A percentile compares a stretch with the other conserved stretches of the same genome.
Evolutionary conservation across 768 basidiomycete genomes (phyloP).

Genomic region (Rhizopogon rudus): DNA sequence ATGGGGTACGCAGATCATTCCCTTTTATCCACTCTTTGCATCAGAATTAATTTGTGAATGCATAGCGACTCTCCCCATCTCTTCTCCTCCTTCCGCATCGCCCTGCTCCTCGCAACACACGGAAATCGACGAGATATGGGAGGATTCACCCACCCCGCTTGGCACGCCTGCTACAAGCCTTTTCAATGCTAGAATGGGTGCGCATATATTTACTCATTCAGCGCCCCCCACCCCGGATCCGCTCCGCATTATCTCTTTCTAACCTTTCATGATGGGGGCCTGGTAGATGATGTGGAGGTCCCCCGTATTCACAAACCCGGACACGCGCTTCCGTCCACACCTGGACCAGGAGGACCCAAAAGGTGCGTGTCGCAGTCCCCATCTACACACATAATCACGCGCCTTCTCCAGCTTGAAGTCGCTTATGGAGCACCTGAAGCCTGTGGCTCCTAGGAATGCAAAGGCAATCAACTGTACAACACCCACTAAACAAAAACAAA

Average conservation of each 20-base stretch:
- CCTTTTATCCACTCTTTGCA: background rate
- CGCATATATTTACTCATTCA: background rate
- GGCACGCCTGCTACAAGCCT: conserved; percentile 38
- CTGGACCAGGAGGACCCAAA: too few relatives aligned
- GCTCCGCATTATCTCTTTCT: background rate
- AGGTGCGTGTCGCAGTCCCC: background rate
- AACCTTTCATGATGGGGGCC: background rate
- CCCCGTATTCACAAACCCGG: conserved; percentile 49
- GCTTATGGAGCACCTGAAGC: background rate
- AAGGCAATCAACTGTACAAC: background rate
- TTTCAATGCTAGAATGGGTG: conserved; percentile 48
- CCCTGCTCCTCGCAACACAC: conserved; percentile 33
- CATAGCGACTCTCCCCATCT: conserved; percentile 32
- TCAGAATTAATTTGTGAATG: conserved; percentile 28
- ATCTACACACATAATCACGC: background rate
- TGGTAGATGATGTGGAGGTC: conserved; percentile 46
- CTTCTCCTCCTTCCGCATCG: conserved; percentile 35
- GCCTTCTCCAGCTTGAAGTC: background rate
- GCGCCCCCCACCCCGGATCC: background rate
- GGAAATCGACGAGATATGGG: conserved; percentile 49
- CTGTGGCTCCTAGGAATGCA: background rate
- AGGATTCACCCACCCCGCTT: conserved; percentile 39
- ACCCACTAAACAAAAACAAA: background rate
- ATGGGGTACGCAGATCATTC: conserved; percentile 45
- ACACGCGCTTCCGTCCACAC: conserved; percentile 4